Evolutionary conservation across 2,329 filamentous ascomycete genomes (phyloP).

Genomic region (Fusarium solani-melongenae): DNA sequence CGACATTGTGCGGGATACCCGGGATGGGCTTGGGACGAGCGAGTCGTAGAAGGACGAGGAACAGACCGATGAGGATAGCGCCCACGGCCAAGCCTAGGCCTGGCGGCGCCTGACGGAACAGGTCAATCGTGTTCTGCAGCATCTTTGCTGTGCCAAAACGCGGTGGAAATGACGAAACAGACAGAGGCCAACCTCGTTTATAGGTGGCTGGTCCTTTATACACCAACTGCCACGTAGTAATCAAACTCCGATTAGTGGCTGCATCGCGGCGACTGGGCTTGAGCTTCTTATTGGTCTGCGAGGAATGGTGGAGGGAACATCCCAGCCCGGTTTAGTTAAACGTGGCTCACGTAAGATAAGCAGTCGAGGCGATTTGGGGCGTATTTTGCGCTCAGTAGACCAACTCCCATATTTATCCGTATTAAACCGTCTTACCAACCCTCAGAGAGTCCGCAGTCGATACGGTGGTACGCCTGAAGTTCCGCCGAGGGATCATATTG

Average conservation of each 20-base stretch:
- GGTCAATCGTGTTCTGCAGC: background rate
- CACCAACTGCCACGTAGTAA: background rate
- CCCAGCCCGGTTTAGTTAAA: background rate
- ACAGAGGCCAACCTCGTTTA: background rate
- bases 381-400: background rate
- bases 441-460: background rate
- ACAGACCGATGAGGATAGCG: background rate
- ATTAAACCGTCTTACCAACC: background rate
- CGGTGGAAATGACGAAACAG: background rate
- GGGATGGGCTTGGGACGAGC: conserved; percentile 28
- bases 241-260: background rate
- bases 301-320: background rate
- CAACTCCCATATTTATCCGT: background rate
- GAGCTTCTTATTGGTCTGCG: background rate
- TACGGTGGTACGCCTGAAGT: background rate
- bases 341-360: background rate
- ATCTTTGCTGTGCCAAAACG: background rate
- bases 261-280: background rate
- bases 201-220: background rate
- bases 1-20: conserved; percentile 24
- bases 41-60: background rate
- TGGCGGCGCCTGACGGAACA: background rate
- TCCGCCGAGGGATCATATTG: background rate
- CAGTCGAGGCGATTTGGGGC: background rate
- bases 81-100: background rate